Conservation (phyloP, 805 yeast genomes). For the Tetrapisispora taiwanensis region DNA sequence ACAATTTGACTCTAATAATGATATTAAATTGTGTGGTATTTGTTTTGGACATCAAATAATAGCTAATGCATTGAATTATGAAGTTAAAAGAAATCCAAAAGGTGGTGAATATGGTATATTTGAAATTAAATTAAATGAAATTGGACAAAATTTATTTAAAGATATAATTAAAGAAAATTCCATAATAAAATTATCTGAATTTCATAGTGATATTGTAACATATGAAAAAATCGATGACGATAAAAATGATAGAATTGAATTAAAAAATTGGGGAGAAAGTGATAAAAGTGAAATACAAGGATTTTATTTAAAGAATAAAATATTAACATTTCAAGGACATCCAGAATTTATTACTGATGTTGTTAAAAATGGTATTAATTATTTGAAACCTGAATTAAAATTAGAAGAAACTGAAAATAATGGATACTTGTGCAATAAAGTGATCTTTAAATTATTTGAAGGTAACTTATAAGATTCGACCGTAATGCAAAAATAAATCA, state of each 20-base stretch:
- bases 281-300: constrained; percentile 58
- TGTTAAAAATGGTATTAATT: constrained; percentile 9
- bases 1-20: constrained; percentile 6
- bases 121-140: constrained; percentile 37
- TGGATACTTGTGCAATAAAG: neutral
- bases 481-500: too few relatives aligned
- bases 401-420: neutral
- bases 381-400: neutral
- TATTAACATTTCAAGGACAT: constrained; percentile 79
- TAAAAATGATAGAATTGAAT: neutral
- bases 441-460: neutral
- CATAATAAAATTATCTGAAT: constrained; percentile 37
- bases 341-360: constrained; percentile 57
- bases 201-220: constrained; percentile 49
- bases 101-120: constrained; percentile 72
- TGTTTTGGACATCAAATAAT: constrained; percentile 87
- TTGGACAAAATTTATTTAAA: constrained; percentile 15
- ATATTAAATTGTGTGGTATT: constrained; percentile 42
- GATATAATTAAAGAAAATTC: constrained; percentile 4
- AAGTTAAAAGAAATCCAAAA: constrained; percentile 43
- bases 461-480: neutral
- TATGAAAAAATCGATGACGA: neutral
- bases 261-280: constrained; percentile 41
- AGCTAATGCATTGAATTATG: constrained; percentile 53
- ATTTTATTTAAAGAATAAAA: constrained; percentile 38